Percentiles rank a stretch among this genome's conserved stretches.
phyloP scores from a whole-genome alignment of 208 protist genomes.

The Crithidia expoeki region DNA sequence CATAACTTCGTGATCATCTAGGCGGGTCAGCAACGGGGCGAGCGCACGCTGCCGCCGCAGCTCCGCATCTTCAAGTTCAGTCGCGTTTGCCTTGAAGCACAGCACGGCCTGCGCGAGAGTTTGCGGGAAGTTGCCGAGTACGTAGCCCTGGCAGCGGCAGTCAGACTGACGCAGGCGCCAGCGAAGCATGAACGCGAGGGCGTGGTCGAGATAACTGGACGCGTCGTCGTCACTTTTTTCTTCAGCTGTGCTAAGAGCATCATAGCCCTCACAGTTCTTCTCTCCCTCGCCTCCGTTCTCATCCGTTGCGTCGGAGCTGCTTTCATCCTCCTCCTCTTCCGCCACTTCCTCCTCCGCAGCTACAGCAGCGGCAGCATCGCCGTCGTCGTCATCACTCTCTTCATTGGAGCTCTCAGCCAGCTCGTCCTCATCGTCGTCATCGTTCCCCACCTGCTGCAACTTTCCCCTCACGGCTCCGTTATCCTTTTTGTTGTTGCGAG shows the following conservation, averaged over 20 bases:
- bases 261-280: not conserved
- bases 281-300: conserved; percentile 9
- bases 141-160: conserved; percentile 91
- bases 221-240: conserved; percentile 18
- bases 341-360: conserved; percentile 7
- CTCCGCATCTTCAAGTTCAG: conserved; percentile 35
- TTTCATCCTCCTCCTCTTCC: conserved; percentile 32
- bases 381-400: not conserved
- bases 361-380: not conserved
- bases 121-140: conserved; percentile 86
- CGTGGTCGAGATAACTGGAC: conserved; percentile 65
- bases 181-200: conserved; percentile 79
- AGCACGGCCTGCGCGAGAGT: conserved; percentile 85
- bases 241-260: not conserved
- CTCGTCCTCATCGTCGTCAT: conserved; percentile 48
- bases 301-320: conserved; percentile 13
- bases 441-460: conserved; percentile 31
- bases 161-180: conserved; percentile 84
- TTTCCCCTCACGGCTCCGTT: not conserved
- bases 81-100: conserved; percentile 64
- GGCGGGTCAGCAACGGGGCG: conserved; percentile 18
- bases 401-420: not conserved
- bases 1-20: conserved; percentile 19
- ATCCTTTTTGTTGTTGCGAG: not conserved
- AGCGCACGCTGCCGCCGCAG: conserved; percentile 31